Percentiles rank a stretch among this genome's conserved stretches.
phyloP scores from a whole-genome alignment of 257 asterid genomes.

The Pogostemon cablin region DNA sequence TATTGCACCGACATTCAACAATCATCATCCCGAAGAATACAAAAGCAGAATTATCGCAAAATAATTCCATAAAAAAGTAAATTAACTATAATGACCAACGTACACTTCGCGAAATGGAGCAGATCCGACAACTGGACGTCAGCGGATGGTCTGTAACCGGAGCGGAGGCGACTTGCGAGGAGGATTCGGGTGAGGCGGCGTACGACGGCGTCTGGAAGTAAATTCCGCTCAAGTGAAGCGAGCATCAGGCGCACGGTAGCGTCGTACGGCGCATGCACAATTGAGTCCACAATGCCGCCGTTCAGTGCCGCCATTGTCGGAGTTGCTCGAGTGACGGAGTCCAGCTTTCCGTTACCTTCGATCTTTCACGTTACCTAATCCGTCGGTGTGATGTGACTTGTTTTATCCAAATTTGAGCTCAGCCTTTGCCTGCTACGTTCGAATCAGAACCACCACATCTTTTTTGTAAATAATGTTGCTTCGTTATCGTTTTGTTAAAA shows the following conservation, averaged over 20 bases:
- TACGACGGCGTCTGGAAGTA: conserved; percentile 79
- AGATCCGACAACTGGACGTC: conserved; percentile 63
- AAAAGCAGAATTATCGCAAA: not conserved
- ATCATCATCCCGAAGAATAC: not conserved
- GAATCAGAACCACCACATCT: not conserved
- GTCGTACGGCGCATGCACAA: conserved; percentile 62
- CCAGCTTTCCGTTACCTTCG: not conserved
- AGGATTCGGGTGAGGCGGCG: conserved; percentile 82
- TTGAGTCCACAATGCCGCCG: conserved; percentile 45
- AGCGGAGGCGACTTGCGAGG: conserved; percentile 76
- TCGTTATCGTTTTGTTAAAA: no score
- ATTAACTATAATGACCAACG: not conserved
- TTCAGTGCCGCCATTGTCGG: conserved; percentile 40
- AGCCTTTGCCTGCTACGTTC: no score
- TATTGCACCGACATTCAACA: not conserved
- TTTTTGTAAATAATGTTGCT: not conserved
- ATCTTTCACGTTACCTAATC: conserved; percentile 21
- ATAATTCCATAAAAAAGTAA: not conserved
- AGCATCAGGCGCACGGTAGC: conserved; percentile 76
- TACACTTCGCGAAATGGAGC: conserved; percentile 64
- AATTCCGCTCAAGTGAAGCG: conserved; percentile 72
- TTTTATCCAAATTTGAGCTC: not conserved
- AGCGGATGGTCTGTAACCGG: conserved; percentile 65
- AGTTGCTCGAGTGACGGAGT: not conserved
- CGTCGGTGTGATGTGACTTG: not conserved